Evolutionary conservation across 345 rosid genomes (phyloP).

Genomic region (Limnanthes douglasii): DNA sequence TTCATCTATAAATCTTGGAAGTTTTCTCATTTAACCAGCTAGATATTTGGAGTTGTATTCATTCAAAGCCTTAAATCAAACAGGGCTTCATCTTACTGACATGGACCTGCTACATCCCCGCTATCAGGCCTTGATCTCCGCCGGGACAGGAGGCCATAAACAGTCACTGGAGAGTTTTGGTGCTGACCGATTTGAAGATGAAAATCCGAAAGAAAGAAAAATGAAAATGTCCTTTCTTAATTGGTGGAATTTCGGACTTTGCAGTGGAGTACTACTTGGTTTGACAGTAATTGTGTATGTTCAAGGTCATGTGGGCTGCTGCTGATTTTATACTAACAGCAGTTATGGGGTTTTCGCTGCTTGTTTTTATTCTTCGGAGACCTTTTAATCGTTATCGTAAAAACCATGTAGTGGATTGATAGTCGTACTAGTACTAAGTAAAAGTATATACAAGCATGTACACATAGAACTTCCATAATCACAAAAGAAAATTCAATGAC

Average conservation of each 20-base stretch:
- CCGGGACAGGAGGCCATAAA: constrained; percentile 70
- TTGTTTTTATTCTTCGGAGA: constrained; percentile 32
- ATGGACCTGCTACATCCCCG: constrained; percentile 32
- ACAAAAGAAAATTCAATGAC: no score
- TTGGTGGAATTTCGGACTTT: constrained; percentile 60
- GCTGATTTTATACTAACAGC: constrained; percentile 29
- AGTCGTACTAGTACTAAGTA: no score
- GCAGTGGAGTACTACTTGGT: constrained; percentile 44
- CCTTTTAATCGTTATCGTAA: constrained; percentile 42
- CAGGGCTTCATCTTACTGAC: constrained; percentile 49
- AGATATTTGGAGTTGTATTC: no score
- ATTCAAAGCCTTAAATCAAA: no score
- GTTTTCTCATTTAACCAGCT: no score
- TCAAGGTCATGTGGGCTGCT: constrained; percentile 57
- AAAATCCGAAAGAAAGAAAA: constrained; percentile 36
- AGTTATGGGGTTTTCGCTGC: constrained; percentile 36
- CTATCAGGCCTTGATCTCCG: constrained; percentile 41
- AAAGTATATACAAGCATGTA: no score
- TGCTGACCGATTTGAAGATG: constrained; percentile 66
- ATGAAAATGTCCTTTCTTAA: constrained; percentile 61
- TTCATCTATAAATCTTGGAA: no score
- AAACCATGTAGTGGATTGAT: no score
- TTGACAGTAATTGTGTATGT: constrained; percentile 45
- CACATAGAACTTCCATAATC: no score
- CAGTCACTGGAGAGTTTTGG: constrained; percentile 68